These are phyloP conservation scores for Caloboletus inedulis DNA, from an alignment of 1,284 basidiomycete species.

Conservation along the genomic window DNA sequence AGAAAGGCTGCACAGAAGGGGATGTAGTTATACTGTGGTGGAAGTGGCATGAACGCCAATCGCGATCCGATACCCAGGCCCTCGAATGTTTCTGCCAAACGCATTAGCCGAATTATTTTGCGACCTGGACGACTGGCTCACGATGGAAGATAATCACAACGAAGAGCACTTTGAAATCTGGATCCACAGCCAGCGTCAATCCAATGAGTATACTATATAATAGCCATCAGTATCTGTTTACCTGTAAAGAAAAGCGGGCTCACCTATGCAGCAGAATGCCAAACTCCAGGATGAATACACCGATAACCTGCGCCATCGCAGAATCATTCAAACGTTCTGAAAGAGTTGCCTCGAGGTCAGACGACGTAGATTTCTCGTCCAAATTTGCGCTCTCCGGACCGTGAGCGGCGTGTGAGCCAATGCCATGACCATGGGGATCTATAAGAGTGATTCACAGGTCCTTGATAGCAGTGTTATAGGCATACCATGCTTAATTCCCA, in stretches of 20 bases:
- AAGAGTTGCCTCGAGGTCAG: constrained; percentile 24
- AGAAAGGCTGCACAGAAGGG: constrained; percentile 63
- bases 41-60: constrained; percentile 70
- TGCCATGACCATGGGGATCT: constrained; percentile 68
- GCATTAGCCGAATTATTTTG: constrained; percentile 2
- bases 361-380: constrained; percentile 18
- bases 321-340: constrained; percentile 36
- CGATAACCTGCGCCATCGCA: constrained; percentile 75
- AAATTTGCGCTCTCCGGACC: constrained; percentile 48
- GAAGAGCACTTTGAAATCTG: constrained; percentile 81
- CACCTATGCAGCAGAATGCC: constrained; percentile 87
- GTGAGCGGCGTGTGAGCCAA: constrained; percentile 67
- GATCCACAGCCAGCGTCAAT: constrained; percentile 85
- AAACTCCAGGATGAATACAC: constrained; percentile 85
- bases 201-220: constrained; percentile 76
- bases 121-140: constrained; percentile 35
- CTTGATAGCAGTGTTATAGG: not conserved
- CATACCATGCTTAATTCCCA: constrained; percentile 56
- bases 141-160: constrained; percentile 91
- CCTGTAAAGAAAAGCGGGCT: not conserved
- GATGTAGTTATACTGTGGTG: constrained; percentile 55
- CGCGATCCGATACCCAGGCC: constrained; percentile 88
- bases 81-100: constrained; percentile 75
- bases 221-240: not conserved
- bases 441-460: constrained; percentile 1